These are phyloP conservation scores for Noccaea caerulescens DNA, from an alignment of 345 rosid species.

Conservation along the genomic window DNA sequence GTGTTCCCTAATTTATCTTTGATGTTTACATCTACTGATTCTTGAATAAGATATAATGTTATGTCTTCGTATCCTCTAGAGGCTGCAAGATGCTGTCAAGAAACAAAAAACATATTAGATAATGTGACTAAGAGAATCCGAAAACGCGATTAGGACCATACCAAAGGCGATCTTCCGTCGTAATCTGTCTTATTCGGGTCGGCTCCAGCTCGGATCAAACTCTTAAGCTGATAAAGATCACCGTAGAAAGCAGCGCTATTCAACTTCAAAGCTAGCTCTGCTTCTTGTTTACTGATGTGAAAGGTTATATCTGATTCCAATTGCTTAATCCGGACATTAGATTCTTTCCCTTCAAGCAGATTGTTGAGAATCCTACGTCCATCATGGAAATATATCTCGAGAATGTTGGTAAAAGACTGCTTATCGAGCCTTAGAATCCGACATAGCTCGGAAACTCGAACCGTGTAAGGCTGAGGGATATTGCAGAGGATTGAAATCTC, in stretches of 20 bases:
- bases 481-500: constrained; percentile 77
- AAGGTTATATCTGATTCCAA: constrained; percentile 67
- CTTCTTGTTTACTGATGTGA: constrained; percentile 72
- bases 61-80: constrained; percentile 74
- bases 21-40: constrained; percentile 54
- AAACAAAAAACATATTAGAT: constrained; percentile 14
- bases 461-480: constrained; percentile 61
- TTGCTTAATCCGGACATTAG: constrained; percentile 53
- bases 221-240: constrained; percentile 67
- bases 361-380: constrained; percentile 74
- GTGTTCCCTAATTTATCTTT: constrained; percentile 73
- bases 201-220: constrained; percentile 66
- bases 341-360: constrained; percentile 73
- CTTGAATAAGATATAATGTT: constrained; percentile 62
- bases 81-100: constrained; percentile 79
- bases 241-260: constrained; percentile 71
- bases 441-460: constrained; percentile 64
- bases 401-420: constrained; percentile 66
- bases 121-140: neutral
- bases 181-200: constrained; percentile 75
- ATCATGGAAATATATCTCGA: constrained; percentile 71
- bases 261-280: constrained; percentile 65
- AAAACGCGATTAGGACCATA: constrained; percentile 35
- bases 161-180: constrained; percentile 86
- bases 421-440: constrained; percentile 70